Evolutionary conservation across 208 protist species (phyloP).

Genomic region (Wallacemonas rigidus): DNA sequence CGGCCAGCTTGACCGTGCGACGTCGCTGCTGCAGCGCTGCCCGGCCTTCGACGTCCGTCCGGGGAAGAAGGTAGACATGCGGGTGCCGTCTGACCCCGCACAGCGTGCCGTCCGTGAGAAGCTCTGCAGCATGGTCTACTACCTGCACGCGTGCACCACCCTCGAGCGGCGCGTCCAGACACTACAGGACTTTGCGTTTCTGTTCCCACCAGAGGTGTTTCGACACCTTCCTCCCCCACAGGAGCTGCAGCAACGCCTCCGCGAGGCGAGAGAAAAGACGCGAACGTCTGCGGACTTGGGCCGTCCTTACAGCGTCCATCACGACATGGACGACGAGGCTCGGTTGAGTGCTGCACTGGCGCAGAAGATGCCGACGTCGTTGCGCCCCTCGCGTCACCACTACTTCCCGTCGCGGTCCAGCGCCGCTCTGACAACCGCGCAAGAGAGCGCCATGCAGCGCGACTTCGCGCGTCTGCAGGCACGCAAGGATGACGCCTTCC

Average conservation of each 20-base stretch:
- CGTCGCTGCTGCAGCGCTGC: constrained; percentile 59
- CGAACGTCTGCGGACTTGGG: not conserved
- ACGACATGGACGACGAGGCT: constrained; percentile 19
- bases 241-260: constrained; percentile 14
- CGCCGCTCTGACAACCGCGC: constrained; percentile 50
- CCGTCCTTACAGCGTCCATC: no score
- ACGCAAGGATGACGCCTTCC: constrained; percentile 33
- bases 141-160: constrained; percentile 36
- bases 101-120: constrained; percentile 6
- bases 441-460: constrained; percentile 51
- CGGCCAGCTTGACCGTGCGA: constrained; percentile 47
- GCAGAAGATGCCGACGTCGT: constrained; percentile 5
- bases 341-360: not conserved
- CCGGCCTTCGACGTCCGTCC: constrained; percentile 36
- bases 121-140: constrained; percentile 44
- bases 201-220: constrained; percentile 68
- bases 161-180: constrained; percentile 33
- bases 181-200: constrained; percentile 53
- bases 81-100: not conserved
- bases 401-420: constrained; percentile 25
- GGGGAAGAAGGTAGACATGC: constrained; percentile 27
- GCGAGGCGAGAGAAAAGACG: not conserved
- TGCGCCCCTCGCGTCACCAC: constrained; percentile 30
- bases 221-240: constrained; percentile 27
- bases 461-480: constrained; percentile 28